These are phyloP conservation scores for Pseudocercospora fuligena DNA, from an alignment of 2,329 filamentous ascomycete species.

Conservation along the genomic window DNA sequence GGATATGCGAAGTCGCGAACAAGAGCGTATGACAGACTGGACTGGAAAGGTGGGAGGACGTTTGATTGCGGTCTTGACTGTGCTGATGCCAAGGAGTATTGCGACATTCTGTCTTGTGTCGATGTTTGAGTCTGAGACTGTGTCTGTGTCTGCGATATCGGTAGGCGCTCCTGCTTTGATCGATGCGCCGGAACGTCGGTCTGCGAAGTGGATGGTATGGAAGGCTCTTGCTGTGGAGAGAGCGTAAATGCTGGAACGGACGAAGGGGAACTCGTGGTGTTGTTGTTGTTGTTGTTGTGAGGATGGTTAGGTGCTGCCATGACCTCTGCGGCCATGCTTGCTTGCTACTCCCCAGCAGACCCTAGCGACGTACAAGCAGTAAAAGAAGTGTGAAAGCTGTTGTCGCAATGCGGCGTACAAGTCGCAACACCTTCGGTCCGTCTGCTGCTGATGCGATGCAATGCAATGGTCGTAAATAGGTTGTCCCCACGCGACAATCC, in stretches of 20 bases:
- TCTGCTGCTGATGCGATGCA: not conserved
- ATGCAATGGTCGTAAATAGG: not conserved
- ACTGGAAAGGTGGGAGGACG: conserved; percentile 80
- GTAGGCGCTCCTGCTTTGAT: conserved; percentile 17
- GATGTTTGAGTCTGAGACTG: conserved; percentile 49
- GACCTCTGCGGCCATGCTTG: conserved; percentile 10
- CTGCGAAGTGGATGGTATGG: conserved; percentile 4
- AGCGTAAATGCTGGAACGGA: conserved; percentile 10
- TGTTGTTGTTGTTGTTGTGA: conserved; percentile 1
- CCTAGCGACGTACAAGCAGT: not conserved
- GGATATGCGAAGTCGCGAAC: conserved; percentile 97
- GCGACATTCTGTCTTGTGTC: conserved; percentile 79
- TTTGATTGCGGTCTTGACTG: conserved; percentile 79
- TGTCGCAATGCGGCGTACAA: not conserved
- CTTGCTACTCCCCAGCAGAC: not conserved
- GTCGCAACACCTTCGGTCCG: not conserved
- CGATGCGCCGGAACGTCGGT: conserved; percentile 12
- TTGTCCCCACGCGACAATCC: conserved; percentile 5
- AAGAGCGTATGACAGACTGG: conserved; percentile 82
- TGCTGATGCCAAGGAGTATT: conserved; percentile 70
- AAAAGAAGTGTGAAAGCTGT: not conserved
- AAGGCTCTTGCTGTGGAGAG: conserved; percentile 12
- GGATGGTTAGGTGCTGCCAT: conserved; percentile 4
- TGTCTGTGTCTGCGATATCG: conserved; percentile 21
- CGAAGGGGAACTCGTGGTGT: conserved; percentile 15